Conservation (phyloP, 768 basidiomycete genomes). For the Rhodotorula toruloides region DNA sequence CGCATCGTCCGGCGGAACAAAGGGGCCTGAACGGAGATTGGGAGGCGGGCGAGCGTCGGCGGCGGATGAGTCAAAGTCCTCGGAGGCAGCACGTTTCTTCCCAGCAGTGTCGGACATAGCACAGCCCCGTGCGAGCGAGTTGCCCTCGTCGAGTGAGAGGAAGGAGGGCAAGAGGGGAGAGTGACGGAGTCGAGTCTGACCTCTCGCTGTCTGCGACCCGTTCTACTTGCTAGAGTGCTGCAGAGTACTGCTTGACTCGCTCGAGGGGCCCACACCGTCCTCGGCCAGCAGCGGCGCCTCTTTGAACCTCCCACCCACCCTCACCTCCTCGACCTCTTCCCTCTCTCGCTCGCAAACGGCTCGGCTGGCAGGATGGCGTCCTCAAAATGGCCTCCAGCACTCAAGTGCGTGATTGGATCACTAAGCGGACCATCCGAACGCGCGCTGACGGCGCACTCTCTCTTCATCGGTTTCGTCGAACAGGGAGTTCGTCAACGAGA, state of each 20-base stretch:
- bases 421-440: not conserved
- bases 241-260: not conserved
- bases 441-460: not conserved
- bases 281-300: not conserved
- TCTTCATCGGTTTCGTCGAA: not conserved
- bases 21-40: no score
- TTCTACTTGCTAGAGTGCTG: not conserved
- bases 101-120: no score
- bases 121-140: no score
- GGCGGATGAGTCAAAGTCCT: no score
- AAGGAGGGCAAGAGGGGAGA: not conserved
- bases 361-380: constrained; percentile 9
- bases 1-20: not conserved
- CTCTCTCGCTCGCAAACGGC: not conserved
- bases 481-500: constrained; percentile 93
- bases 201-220: not conserved
- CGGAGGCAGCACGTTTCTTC: no score
- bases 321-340: not conserved
- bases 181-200: not conserved
- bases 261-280: not conserved
- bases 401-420: constrained; percentile 41
- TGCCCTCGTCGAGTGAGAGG: no score
- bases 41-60: no score
- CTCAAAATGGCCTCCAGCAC: constrained; percentile 41
- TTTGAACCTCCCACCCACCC: no score